Base-by-base conservation (phyloP, 148 eudicot genomes). In the Camellia sinensis region DNA sequence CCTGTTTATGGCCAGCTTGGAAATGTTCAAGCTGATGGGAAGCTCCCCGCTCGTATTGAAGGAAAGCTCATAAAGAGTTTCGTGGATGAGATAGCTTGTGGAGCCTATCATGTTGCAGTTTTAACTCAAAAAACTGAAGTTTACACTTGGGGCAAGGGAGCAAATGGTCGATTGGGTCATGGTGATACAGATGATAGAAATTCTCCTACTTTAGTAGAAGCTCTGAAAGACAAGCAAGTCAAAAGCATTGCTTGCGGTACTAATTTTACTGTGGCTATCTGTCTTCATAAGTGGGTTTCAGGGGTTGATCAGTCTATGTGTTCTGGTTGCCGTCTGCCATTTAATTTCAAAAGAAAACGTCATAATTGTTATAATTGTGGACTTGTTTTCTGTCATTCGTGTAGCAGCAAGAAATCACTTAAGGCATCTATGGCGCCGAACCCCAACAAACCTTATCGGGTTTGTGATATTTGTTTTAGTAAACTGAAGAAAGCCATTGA, bases 271-370 rank as follows among this genome's bases (percentile, higher is more conserved):
- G 93, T 96, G 67, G 97, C 92, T 71, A 91, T 95, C 73, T 95
- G 99, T 86, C 91, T 95, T 74, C 99, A 95, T 85, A 95, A 95
- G 87, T 93, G 99, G 99, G 93, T 93, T 63, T 95, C 97, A 44
- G 99, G 99, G 73, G 87, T 92, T 77, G 99, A 95, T 82, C 97
- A 92, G 85, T 93, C 97, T 46, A 95, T 95, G 99, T 95, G 99
- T 78, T 95, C 99, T 78, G 99, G 97, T 56, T 95, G 99, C 84
- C 97, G 92, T 6, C 85, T 88, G 71, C 97, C 97, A 22, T 95
- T 95, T 77, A 95, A 91, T 83, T 95, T 95, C 87, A 95, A 95
- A 89, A 88, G 99, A 78, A 95, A 95, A 81, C 97, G 99, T 3
- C 99, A 95, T 81, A 95, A 95, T 73, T 95, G 98, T 83, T 95